Evolutionary conservation across 176 grass and related monocot genomes (phyloP).

Genomic region (Phyllostachys edulis): DNA sequence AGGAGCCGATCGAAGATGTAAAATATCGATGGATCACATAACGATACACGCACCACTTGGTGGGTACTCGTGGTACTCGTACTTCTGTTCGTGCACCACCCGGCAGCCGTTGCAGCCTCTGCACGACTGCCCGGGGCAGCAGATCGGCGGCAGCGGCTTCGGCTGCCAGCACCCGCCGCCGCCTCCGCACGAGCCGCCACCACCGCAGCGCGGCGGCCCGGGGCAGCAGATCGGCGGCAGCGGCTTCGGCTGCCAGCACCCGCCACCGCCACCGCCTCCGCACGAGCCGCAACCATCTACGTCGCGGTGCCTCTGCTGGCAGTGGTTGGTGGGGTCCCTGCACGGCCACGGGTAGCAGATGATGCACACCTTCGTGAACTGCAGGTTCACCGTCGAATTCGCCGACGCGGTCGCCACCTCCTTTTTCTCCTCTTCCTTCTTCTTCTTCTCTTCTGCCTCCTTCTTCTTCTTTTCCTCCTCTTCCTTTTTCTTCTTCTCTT

Average conservation of each 20-base stretch:
- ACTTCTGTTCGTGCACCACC: not conserved
- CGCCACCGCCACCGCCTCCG: not conserved
- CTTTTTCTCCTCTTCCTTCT: not conserved
- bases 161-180: not conserved
- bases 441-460: not conserved
- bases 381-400: not conserved
- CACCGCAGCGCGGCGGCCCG: not conserved
- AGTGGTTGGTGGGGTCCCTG: not conserved
- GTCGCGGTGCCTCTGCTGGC: not conserved
- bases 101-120: not conserved
- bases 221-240: too few relatives aligned
- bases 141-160: not conserved
- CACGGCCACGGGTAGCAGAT: not conserved
- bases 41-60: not conserved
- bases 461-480: not conserved
- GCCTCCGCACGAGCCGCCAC: not conserved
- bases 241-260: too few relatives aligned
- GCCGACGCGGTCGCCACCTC: not conserved
- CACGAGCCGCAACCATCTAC: not conserved
- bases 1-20: not conserved
- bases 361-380: not conserved
- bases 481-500: not conserved
- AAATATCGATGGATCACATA: not conserved
- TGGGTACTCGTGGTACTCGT: not conserved
- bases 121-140: not conserved